A percentile compares a stretch with the other conserved stretches of the same genome.
These are phyloP conservation scores for Pythium angustatum DNA, from an alignment of 352 stramenopile genomes.

Conservation along the genomic window DNA sequence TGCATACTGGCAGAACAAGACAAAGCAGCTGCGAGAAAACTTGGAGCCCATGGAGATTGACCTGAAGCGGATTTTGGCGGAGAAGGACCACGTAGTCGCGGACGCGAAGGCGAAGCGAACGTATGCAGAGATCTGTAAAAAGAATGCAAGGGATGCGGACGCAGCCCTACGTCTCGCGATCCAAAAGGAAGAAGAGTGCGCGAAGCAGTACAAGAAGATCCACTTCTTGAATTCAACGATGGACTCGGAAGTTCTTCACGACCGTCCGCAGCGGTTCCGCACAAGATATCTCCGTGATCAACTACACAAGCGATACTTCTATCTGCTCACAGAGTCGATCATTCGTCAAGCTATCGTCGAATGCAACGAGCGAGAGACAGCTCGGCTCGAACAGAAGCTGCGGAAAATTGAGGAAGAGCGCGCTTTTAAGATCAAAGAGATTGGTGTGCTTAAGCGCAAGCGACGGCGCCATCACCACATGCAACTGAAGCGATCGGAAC, in stretches of 20 bases:
- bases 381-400: constrained; percentile 37
- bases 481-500: constrained; percentile 46
- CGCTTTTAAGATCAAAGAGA: constrained; percentile 49
- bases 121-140: constrained; percentile 45
- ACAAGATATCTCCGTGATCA: constrained; percentile 61
- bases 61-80: constrained; percentile 43
- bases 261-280: constrained; percentile 59
- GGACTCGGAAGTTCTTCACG: constrained; percentile 71
- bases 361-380: constrained; percentile 46
- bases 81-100: constrained; percentile 55
- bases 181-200: constrained; percentile 39
- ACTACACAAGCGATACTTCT: constrained; percentile 59
- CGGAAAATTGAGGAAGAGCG: constrained; percentile 43
- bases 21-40: constrained; percentile 31
- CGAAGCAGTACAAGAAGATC: constrained; percentile 40
- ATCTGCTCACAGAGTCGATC: constrained; percentile 57
- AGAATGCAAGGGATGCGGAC: constrained; percentile 38
- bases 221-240: constrained; percentile 60
- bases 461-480: constrained; percentile 43
- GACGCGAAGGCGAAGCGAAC: constrained; percentile 53
- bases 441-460: constrained; percentile 52
- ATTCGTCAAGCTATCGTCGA: constrained; percentile 47
- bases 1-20: constrained; percentile 39
- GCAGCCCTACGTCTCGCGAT: constrained; percentile 35
- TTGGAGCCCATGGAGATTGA: constrained; percentile 42